These are phyloP conservation scores for Aspergillus novoparasiticus DNA, from an alignment of 2,329 filamentous ascomycete genomes.

Conservation along the genomic window DNA sequence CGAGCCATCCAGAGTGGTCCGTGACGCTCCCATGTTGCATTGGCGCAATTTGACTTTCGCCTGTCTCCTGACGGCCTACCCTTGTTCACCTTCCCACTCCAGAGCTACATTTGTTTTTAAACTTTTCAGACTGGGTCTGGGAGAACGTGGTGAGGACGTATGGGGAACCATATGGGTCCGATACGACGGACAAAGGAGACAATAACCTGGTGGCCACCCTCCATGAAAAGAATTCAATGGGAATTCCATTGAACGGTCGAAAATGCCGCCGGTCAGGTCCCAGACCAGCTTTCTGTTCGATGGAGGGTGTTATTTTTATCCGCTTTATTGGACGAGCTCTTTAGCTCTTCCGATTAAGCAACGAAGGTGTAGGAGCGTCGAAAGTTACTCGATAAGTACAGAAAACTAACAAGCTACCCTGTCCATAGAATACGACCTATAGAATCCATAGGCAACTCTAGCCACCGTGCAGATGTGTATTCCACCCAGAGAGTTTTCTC, in stretches of 20 bases:
- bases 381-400: conserved; percentile 2
- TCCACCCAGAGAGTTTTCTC: background rate
- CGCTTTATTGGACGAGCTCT: background rate
- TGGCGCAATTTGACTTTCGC: conserved; percentile 8
- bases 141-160: background rate
- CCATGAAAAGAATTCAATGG: background rate
- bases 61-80: background rate
- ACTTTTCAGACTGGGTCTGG: background rate
- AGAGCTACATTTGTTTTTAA: background rate
- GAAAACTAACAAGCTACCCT: background rate
- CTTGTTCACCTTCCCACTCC: background rate
- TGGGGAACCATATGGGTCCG: background rate
- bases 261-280: background rate
- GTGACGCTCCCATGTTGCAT: conserved; percentile 10
- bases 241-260: background rate
- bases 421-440: conserved; percentile 3
- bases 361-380: conserved; percentile 1
- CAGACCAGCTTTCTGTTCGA: background rate
- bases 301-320: background rate
- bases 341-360: background rate
- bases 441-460: background rate
- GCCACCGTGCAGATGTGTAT: background rate
- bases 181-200: conserved; percentile 6
- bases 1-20: background rate
- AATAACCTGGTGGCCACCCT: conserved; percentile 3